These are phyloP conservation scores for Cordyceps cicadae DNA, from an alignment of 2,329 filamentous ascomycete genomes.

Conservation along the genomic window DNA sequence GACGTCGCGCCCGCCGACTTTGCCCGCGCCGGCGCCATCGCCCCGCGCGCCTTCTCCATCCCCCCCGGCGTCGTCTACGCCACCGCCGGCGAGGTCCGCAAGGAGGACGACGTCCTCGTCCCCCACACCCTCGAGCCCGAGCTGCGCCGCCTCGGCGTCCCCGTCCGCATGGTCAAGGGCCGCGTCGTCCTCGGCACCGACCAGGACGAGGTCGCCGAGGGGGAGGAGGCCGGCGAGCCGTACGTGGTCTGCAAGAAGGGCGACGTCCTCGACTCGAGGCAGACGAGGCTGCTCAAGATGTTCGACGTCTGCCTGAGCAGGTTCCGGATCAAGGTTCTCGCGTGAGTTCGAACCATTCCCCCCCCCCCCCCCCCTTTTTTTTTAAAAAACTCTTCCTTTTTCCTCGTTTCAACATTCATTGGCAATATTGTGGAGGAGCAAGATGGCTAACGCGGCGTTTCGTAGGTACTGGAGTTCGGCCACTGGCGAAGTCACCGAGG, in stretches of 20 bases:
- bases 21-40: conserved; percentile 74
- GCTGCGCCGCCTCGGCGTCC: conserved; percentile 80
- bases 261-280: conserved; percentile 76
- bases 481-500: conserved; percentile 51
- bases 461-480: conserved; percentile 53
- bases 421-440: neutral
- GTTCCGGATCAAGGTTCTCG: conserved; percentile 74
- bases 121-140: conserved; percentile 86
- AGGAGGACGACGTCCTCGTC: conserved; percentile 76
- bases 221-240: conserved; percentile 42
- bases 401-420: too few relatives aligned
- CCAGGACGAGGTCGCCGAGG: conserved; percentile 41
- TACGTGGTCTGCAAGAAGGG: conserved; percentile 81
- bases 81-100: conserved; percentile 68
- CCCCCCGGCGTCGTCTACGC: conserved; percentile 77
- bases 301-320: conserved; percentile 87
- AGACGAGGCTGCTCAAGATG: conserved; percentile 88
- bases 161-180: conserved; percentile 80
- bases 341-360: conserved; percentile 42
- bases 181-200: conserved; percentile 65
- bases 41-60: conserved; percentile 68
- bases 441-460: conserved; percentile 13
- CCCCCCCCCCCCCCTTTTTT: neutral
- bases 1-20: conserved; percentile 73
- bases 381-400: too few relatives aligned